phyloP scores from a whole-genome alignment of 257 asterid genomes.

The Solanum virginianum region DNA sequence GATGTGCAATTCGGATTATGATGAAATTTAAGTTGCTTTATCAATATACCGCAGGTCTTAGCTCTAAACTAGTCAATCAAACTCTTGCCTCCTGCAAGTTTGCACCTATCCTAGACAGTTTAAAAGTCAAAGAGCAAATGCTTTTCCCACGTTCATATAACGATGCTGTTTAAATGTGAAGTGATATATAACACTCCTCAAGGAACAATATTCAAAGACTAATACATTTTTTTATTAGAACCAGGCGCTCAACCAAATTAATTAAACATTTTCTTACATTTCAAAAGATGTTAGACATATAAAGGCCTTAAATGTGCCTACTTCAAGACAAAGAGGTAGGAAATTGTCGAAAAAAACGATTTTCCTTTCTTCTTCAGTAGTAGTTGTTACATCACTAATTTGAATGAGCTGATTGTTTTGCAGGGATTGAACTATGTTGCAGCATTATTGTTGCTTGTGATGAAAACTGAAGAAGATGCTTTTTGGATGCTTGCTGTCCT shows the following conservation, averaged over 20 bases:
- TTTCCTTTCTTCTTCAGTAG: background rate
- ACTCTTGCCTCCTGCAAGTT: background rate
- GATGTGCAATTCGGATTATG: background rate
- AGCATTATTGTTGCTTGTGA: conserved; percentile 82
- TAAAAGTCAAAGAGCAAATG: background rate
- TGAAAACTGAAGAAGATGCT: conserved; percentile 98
- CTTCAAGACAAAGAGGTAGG: background rate
- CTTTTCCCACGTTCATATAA: background rate
- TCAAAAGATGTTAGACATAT: background rate
- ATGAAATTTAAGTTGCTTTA: background rate
- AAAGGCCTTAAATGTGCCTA: background rate
- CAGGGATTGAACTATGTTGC: conserved; percentile 98
- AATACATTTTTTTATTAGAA: background rate
- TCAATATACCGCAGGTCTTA: background rate
- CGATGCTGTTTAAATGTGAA: background rate
- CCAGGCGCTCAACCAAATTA: background rate
- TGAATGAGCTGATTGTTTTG: conserved; percentile 1
- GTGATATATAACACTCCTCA: background rate
- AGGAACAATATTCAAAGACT: background rate
- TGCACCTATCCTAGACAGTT: background rate
- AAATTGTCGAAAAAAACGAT: background rate
- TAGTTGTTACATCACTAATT: background rate
- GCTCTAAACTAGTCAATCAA: background rate
- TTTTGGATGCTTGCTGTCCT: conserved; percentile 99
- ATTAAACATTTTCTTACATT: background rate